Evolutionary conservation across 306 rosid species (phyloP).

Genomic region (Prunus kanzakura): DNA sequence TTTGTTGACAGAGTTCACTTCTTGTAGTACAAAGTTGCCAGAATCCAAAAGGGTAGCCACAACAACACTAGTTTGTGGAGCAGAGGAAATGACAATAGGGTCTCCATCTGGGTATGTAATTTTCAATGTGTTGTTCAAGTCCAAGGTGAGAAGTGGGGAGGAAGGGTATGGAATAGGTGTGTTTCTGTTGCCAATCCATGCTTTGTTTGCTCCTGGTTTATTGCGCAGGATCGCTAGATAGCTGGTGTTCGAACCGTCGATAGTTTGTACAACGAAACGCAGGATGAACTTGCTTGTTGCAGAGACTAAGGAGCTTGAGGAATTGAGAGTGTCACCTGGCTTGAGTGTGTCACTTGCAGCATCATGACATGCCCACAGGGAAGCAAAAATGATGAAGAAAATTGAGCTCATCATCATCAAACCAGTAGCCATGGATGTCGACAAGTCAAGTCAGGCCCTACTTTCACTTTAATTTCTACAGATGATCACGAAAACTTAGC

Average conservation of each 20-base stretch:
- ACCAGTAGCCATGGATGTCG: not conserved
- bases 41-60: not conserved
- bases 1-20: not conserved
- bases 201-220: not conserved
- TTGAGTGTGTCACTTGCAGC: not conserved
- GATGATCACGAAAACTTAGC: not conserved
- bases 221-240: not conserved
- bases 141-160: not conserved
- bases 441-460: not conserved
- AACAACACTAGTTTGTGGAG: not conserved
- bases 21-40: constrained; percentile 8
- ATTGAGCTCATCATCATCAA: not conserved
- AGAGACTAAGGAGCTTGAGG: not conserved
- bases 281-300: not conserved
- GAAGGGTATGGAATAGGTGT: not conserved
- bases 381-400: not conserved
- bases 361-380: not conserved
- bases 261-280: not conserved
- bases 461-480: not conserved
- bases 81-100: not conserved
- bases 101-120: not conserved
- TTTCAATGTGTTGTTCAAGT: not conserved
- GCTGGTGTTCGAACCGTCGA: not conserved
- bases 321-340: constrained; percentile 6
- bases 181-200: constrained; percentile 1